Evolutionary conservation across 768 basidiomycete species (phyloP).

Genomic region (Termitomyces sp.): DNA sequence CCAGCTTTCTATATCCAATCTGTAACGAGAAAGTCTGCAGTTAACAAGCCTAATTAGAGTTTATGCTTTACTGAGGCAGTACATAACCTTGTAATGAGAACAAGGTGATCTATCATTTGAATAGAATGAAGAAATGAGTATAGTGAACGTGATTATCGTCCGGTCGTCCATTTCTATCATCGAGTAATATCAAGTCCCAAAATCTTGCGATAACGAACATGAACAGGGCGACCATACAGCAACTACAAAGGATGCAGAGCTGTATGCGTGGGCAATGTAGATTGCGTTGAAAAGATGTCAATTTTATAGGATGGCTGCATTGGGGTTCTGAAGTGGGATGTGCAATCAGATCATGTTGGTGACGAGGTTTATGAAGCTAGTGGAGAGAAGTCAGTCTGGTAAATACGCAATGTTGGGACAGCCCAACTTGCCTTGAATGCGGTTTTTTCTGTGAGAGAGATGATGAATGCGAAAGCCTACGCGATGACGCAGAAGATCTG

Average conservation of each 20-base stretch:
- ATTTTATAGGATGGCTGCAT: too few relatives aligned
- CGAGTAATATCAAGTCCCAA: not conserved
- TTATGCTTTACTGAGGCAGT: not conserved
- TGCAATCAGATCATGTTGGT: not conserved
- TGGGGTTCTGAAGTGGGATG: not conserved
- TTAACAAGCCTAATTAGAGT: not conserved
- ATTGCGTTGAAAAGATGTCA: not conserved
- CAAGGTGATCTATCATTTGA: not conserved
- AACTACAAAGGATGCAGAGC: not conserved
- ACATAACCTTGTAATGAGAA: not conserved
- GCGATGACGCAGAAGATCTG: not conserved
- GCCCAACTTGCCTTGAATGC: not conserved
- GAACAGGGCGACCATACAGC: not conserved
- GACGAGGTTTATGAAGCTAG: not conserved
- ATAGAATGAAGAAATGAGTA: not conserved
- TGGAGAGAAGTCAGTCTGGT: not conserved
- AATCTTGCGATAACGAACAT: not conserved
- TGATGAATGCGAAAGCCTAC: not conserved
- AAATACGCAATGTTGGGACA: not conserved
- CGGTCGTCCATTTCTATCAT: not conserved
- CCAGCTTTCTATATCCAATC: not conserved
- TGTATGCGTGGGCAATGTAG: not conserved
- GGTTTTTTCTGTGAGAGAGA: too few relatives aligned
- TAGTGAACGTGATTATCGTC: not conserved
- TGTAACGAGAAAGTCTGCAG: not conserved